A percentile compares a stretch with the other conserved stretches of the same genome.
Evolutionary conservation across 371 early-diverging fungal genomes (phyloP).

Genomic region (Syncephalis plumigaleata): DNA sequence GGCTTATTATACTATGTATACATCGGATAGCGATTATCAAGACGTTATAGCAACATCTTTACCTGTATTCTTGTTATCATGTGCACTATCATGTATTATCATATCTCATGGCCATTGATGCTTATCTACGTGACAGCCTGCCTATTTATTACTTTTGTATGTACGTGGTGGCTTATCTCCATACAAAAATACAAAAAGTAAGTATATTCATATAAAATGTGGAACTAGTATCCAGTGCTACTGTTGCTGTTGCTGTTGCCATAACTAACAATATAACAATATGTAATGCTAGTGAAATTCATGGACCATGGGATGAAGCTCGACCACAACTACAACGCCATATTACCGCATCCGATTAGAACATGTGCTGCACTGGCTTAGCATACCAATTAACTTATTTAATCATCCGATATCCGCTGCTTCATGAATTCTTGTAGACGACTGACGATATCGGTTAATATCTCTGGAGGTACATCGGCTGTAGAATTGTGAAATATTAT

Average conservation of each 20-base stretch:
- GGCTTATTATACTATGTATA: neutral
- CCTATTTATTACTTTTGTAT: conserved; percentile 63
- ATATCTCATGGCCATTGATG: conserved; percentile 50
- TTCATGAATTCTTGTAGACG: too few relatives aligned
- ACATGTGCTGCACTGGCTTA: too few relatives aligned
- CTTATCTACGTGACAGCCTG: conserved; percentile 44
- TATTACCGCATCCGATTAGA: too few relatives aligned
- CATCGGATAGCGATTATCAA: neutral
- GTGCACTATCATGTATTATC: conserved; percentile 35
- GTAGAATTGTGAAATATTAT: too few relatives aligned
- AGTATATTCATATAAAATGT: conserved; percentile 13
- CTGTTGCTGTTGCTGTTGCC: too few relatives aligned
- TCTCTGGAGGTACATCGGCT: too few relatives aligned
- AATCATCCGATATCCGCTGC: too few relatives aligned
- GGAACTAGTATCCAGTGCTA: too few relatives aligned
- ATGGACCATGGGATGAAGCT: conserved; percentile 96
- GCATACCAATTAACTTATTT: too few relatives aligned
- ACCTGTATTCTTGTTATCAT: conserved; percentile 19
- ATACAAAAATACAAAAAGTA: conserved; percentile 89
- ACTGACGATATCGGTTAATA: too few relatives aligned
- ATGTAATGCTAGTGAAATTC: conserved; percentile 47
- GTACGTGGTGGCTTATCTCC: conserved; percentile 81
- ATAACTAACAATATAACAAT: neutral
- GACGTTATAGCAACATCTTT: neutral
- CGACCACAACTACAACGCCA: conserved; percentile 30